Conservation (phyloP, 2,329 filamentous ascomycete species). For the Colletotrichum lindemuthianum region DNA sequence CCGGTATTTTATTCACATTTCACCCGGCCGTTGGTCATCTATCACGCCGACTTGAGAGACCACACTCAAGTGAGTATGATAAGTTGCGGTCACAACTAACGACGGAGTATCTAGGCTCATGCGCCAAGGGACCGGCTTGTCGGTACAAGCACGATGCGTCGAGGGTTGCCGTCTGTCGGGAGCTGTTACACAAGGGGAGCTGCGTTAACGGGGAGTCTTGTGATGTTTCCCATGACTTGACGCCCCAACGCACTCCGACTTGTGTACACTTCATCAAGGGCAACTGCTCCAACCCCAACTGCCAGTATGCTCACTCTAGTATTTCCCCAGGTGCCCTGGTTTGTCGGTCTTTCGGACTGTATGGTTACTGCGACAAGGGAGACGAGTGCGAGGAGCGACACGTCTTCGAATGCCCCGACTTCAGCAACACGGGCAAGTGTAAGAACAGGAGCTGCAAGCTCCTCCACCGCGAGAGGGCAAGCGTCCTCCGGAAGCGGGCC, state of each 20-base stretch:
- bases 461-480: conserved; percentile 88
- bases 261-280: conserved; percentile 92
- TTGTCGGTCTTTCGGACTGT: conserved; percentile 83
- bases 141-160: conserved; percentile 84
- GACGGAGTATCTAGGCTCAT: conserved; percentile 73
- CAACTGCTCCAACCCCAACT: conserved; percentile 87
- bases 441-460: conserved; percentile 83
- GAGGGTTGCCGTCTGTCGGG: conserved; percentile 91
- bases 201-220: conserved; percentile 83
- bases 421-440: conserved; percentile 90
- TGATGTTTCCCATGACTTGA: conserved; percentile 89
- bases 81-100: conserved; percentile 59
- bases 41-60: conserved; percentile 1
- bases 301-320: conserved; percentile 86
- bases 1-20: conserved; percentile 67
- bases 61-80: conserved; percentile 41
- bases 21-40: conserved; percentile 41
- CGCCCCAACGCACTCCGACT: conserved; percentile 83
- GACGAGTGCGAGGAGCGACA: conserved; percentile 82
- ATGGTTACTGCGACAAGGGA: conserved; percentile 91
- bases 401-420: conserved; percentile 93
- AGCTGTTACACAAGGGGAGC: conserved; percentile 80
- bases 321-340: conserved; percentile 81
- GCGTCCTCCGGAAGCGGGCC: conserved; percentile 74
- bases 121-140: conserved; percentile 82